These are phyloP conservation scores for Irpex sp. DNA, from an alignment of 1,284 basidiomycete species.

Conservation along the genomic window DNA sequence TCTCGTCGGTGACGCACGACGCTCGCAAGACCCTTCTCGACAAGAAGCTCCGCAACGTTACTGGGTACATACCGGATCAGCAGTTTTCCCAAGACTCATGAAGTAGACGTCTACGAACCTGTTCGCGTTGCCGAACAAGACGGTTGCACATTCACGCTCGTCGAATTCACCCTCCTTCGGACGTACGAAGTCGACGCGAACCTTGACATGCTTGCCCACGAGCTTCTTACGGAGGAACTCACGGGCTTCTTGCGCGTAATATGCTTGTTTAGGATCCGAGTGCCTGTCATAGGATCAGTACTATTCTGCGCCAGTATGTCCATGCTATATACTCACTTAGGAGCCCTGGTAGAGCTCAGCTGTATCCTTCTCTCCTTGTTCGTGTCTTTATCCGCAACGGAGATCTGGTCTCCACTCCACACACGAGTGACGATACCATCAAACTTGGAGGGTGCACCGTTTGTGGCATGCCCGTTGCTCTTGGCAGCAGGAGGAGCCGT, in stretches of 20 bases:
- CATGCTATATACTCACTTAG: conserved; percentile 51
- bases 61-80: conserved; percentile 35
- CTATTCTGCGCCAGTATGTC: no score
- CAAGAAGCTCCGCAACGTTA: conserved; percentile 88
- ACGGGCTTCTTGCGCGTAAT: conserved; percentile 87
- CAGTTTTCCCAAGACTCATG: not conserved
- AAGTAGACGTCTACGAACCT: conserved; percentile 57
- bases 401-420: conserved; percentile 92
- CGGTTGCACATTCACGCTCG: conserved; percentile 86
- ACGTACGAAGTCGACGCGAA: conserved; percentile 85
- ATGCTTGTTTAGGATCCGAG: conserved; percentile 85
- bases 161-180: conserved; percentile 94
- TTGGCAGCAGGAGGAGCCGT: conserved; percentile 36
- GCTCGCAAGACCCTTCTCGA: conserved; percentile 90
- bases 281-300: conserved; percentile 40
- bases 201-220: conserved; percentile 86
- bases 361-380: conserved; percentile 83
- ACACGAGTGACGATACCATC: conserved; percentile 85
- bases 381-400: conserved; percentile 71
- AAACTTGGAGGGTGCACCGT: conserved; percentile 54
- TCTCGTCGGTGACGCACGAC: conserved; percentile 91
- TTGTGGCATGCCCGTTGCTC: conserved; percentile 39
- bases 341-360: conserved; percentile 86
- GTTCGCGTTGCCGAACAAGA: conserved; percentile 66
- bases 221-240: conserved; percentile 89